phyloP scores from a whole-genome alignment of 805 yeast species.

The Yamadazyma akitaensis region DNA sequence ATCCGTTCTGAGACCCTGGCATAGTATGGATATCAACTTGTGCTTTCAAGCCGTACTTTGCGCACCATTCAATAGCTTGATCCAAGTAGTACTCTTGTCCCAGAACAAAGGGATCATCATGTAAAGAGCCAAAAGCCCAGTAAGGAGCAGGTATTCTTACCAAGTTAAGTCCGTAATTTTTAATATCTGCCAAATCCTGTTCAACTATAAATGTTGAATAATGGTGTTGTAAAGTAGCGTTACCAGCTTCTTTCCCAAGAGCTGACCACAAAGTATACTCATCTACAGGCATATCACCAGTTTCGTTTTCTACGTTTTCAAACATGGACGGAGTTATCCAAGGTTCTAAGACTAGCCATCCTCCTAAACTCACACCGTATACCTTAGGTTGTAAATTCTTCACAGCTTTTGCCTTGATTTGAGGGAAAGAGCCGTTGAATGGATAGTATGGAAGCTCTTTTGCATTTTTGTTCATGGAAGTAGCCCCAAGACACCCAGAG shows the following conservation, averaged over 20 bases:
- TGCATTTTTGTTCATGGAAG: not conserved
- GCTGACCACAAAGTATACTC: slow-evolving; percentile 52
- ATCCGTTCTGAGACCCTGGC: slow-evolving; percentile 87
- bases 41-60: slow-evolving; percentile 56
- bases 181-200: slow-evolving; percentile 51
- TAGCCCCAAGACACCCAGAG: not conserved
- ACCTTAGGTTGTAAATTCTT: not conserved
- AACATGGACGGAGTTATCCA: slow-evolving; percentile 66
- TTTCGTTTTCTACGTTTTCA: slow-evolving; percentile 21
- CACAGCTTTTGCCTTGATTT: not conserved
- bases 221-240: slow-evolving; percentile 43
- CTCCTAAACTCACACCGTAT: slow-evolving; percentile 46
- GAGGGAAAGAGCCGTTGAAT: not conserved
- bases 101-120: slow-evolving; percentile 61
- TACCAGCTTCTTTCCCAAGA: slow-evolving; percentile 48
- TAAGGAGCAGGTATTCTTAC: slow-evolving; percentile 80
- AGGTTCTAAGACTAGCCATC: slow-evolving; percentile 73
- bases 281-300: slow-evolving; percentile 47
- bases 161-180: slow-evolving; percentile 54
- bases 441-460: not conserved
- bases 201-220: slow-evolving; percentile 61
- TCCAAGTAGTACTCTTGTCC: slow-evolving; percentile 67
- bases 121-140: slow-evolving; percentile 63
- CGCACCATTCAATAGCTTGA: slow-evolving; percentile 67
- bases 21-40: slow-evolving; percentile 80